Conservation (phyloP, 2,329 filamentous ascomycete species). For the Aspergillus texensis region DNA sequence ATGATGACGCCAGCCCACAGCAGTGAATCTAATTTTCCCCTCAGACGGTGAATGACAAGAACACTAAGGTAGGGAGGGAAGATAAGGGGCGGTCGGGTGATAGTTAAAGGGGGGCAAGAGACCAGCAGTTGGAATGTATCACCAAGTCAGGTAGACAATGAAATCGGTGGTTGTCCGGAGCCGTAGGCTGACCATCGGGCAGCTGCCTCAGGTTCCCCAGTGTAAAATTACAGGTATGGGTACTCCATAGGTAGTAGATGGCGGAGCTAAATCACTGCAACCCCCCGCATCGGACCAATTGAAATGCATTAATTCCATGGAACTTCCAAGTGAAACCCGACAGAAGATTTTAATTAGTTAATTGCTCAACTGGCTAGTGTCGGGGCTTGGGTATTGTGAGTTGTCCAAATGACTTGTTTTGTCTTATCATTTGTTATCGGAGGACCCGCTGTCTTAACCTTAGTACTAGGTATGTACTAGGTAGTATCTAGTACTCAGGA, state of each 20-base stretch:
- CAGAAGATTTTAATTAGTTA: background rate
- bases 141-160: constrained; percentile 4
- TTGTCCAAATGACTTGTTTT: background rate
- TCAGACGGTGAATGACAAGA: constrained; percentile 2
- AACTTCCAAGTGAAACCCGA: background rate
- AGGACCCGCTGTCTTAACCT: background rate
- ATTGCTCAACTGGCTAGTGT: background rate
- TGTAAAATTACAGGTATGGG: background rate
- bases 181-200: constrained; percentile 3
- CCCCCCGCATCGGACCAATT: background rate
- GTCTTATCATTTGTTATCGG: constrained; percentile 1
- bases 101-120: background rate
- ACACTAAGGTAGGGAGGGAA: background rate
- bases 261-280: background rate
- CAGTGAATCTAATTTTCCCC: background rate
- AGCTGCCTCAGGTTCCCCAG: constrained; percentile 2
- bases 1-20: background rate
- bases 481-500: background rate
- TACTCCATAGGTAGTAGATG: background rate
- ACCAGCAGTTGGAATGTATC: background rate
- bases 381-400: background rate
- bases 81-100: constrained; percentile 1
- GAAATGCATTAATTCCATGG: background rate
- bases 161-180: constrained; percentile 6
- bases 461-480: background rate